A percentile compares a stretch with the other conserved stretches of the same genome.
These are phyloP conservation scores for Syncephalastrum sp. DNA, from an alignment of 371 early-diverging fungal genomes.

Conservation along the genomic window DNA sequence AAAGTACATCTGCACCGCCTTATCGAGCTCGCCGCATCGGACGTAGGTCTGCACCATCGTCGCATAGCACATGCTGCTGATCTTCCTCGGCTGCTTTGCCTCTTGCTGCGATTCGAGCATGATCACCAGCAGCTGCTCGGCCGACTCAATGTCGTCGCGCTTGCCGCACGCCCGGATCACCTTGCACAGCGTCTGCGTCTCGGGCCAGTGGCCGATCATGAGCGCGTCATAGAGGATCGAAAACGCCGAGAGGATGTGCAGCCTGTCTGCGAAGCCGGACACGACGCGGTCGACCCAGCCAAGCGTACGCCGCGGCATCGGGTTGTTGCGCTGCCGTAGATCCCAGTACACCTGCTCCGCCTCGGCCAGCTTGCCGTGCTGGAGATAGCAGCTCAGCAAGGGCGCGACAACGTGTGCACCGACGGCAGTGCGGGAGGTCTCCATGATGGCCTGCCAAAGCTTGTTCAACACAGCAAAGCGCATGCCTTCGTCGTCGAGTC, in stretches of 20 bases:
- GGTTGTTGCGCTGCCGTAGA: conserved; percentile 9
- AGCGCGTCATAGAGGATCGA: conserved; percentile 19
- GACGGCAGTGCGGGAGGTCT: not conserved
- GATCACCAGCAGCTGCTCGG: conserved; percentile 14
- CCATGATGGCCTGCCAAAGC: conserved; percentile 16
- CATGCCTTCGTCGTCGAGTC: conserved; percentile 6
- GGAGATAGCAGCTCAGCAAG: conserved; percentile 6
- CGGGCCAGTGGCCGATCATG: conserved; percentile 12
- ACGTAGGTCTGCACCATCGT: too few species aligned
- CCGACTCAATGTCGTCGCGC: conserved; percentile 12
- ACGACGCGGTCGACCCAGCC: conserved; percentile 8
- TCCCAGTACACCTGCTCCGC: conserved; percentile 24
- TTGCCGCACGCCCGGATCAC: conserved; percentile 13
- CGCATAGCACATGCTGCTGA: too few species aligned
- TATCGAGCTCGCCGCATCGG: too few species aligned
- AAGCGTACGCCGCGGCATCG: conserved; percentile 5
- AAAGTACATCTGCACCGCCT: too few species aligned
- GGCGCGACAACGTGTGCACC: not conserved
- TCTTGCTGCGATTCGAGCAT: not conserved
- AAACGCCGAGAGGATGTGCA: conserved; percentile 17
- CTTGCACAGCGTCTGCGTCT: conserved; percentile 4
- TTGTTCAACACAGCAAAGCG: conserved; percentile 13
- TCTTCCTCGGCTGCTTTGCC: too few species aligned
- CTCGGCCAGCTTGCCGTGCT: conserved; percentile 5
- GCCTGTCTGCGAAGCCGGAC: conserved; percentile 8